Evolutionary conservation across 441 rosid genomes (phyloP).

Genomic region (Brassica balearica): DNA sequence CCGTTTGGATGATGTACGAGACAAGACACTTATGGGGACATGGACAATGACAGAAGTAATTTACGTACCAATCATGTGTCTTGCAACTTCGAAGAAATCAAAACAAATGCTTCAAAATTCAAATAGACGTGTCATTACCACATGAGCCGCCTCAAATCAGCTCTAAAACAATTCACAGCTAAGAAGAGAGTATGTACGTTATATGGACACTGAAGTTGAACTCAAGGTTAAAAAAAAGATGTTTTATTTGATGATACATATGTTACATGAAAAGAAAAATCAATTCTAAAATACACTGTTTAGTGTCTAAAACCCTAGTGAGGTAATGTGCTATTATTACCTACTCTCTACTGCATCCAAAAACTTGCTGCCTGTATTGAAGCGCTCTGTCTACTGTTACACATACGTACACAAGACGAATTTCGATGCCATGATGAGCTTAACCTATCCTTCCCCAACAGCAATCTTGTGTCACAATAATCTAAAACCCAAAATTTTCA

Average conservation of each 20-base stretch:
- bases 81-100: conserved; percentile 15
- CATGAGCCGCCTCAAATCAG: neutral
- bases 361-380: conserved; percentile 50
- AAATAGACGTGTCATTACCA: neutral
- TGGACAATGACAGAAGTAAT: conserved; percentile 33
- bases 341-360: conserved; percentile 50
- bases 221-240: neutral
- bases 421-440: conserved; percentile 41
- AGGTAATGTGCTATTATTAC: conserved; percentile 40
- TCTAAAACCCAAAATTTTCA: conserved; percentile 46
- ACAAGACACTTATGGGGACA: conserved; percentile 14
- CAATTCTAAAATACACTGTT: conserved; percentile 20
- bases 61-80: conserved; percentile 12
- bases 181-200: neutral
- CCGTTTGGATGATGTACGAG: conserved; percentile 17
- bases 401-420: conserved; percentile 31
- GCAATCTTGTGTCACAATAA: conserved; percentile 18
- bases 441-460: conserved; percentile 14
- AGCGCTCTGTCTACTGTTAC: conserved; percentile 40
- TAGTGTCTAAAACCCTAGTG: conserved; percentile 39
- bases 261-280: conserved; percentile 29
- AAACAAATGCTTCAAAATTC: neutral
- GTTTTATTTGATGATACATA: conserved; percentile 41
- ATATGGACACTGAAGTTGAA: neutral
- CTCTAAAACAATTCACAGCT: neutral